Percentiles rank a stretch among this genome's conserved stretches.
These are phyloP conservation scores for Schwanniomyces yamadae DNA, from an alignment of 805 yeast species.

Conservation along the genomic window DNA sequence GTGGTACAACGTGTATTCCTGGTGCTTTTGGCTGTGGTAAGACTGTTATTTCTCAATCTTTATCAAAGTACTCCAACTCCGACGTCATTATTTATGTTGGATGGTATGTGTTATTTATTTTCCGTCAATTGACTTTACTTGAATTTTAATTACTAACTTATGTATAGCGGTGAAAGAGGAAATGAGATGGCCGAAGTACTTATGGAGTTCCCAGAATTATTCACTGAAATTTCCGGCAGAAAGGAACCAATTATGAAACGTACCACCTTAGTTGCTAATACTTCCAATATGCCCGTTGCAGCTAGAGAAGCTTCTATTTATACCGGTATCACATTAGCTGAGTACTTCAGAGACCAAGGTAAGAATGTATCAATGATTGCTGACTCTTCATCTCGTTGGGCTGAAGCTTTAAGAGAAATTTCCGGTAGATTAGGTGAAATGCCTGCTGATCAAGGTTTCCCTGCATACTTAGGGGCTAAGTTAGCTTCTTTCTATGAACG, in stretches of 20 bases:
- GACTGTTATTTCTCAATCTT: constrained; percentile 95
- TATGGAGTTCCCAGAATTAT: constrained; percentile 99
- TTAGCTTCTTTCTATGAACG: constrained; percentile 98
- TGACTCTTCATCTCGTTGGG: constrained; percentile 99
- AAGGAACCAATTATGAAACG: constrained; percentile 99
- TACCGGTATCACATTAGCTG: constrained; percentile 98
- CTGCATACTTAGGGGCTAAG: constrained; percentile 98
- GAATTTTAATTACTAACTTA: constrained; percentile 20
- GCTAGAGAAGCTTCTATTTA: constrained; percentile 99
- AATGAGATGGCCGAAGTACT: constrained; percentile 99
- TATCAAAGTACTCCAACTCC: constrained; percentile 96
- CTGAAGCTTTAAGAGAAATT: constrained; percentile 99
- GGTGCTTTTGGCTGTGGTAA: constrained; percentile 99
- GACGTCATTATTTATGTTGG: constrained; percentile 96
- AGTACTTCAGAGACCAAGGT: constrained; percentile 99
- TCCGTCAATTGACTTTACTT: not conserved
- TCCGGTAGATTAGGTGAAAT: constrained; percentile 99
- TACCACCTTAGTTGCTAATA: constrained; percentile 96
- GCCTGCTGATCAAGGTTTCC: constrained; percentile 99
- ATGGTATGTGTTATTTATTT: constrained; percentile 12
- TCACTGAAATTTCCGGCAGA: constrained; percentile 84
- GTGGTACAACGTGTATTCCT: constrained; percentile 99
- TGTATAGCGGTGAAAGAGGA: constrained; percentile 83
- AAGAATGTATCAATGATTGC: constrained; percentile 99
- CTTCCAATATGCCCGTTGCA: constrained; percentile 99